A percentile compares a stretch with the other conserved stretches of the same genome.
Evolutionary conservation across 2,329 filamentous ascomycete genomes (phyloP).

Genomic region (Leptodontidium sp.): DNA sequence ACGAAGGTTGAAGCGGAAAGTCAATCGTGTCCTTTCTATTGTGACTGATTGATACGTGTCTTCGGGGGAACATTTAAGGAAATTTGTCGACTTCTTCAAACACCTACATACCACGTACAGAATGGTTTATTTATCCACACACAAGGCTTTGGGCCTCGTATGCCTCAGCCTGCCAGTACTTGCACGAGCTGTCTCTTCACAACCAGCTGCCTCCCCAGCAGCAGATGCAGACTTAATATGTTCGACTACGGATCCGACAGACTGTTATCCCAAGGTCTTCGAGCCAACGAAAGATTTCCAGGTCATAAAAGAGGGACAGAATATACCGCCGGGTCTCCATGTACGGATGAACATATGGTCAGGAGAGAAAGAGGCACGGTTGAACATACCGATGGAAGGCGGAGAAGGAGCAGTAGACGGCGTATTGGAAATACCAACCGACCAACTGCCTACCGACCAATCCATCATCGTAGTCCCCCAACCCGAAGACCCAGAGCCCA

Average conservation of each 20-base stretch:
- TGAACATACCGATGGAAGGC: conserved; percentile 61
- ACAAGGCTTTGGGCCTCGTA: conserved; percentile 37
- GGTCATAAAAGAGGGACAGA: conserved; percentile 68
- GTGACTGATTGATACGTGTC: conserved; percentile 37
- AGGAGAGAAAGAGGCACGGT: conserved; percentile 70
- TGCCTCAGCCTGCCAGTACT: conserved; percentile 39
- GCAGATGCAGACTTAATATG: conserved; percentile 68
- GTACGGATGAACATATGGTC: conserved; percentile 71
- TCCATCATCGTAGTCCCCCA: conserved; percentile 46
- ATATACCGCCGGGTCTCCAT: conserved; percentile 70
- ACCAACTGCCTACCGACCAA: conserved; percentile 59
- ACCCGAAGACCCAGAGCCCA: conserved; percentile 48
- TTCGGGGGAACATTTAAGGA: conserved; percentile 21
- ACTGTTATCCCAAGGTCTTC: conserved; percentile 73
- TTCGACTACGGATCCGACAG: conserved; percentile 63
- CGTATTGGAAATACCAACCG: conserved; percentile 57
- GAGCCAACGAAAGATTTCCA: conserved; percentile 71
- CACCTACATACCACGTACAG: conserved; percentile 17
- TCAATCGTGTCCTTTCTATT: conserved; percentile 43
- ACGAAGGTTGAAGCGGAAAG: conserved; percentile 42
- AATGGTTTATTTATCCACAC: conserved; percentile 37
- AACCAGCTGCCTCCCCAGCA: conserved; percentile 35
- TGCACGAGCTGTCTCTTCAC: conserved; percentile 35
- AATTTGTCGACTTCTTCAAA: background rate
- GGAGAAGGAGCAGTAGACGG: conserved; percentile 57